Evolutionary conservation across 139 green algal genomes (phyloP), one percentile per base, ranked within the genome.

Genomic region (Diplosphaera chodatii): DNA sequence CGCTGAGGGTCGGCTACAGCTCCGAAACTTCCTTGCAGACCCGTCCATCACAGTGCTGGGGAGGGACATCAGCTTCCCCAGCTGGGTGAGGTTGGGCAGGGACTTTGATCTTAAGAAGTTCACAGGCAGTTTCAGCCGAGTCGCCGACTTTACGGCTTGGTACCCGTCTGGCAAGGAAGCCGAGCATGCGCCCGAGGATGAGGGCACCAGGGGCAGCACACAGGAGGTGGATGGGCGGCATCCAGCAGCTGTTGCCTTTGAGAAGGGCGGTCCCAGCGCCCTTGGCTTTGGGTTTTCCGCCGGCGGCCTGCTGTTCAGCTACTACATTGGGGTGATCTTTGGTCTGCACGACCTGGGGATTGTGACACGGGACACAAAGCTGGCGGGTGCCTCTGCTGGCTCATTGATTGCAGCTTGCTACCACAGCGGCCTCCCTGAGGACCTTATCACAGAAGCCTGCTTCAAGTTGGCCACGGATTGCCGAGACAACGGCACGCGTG

Each of bases 361-460:
- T 2, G 59, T 92, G 8, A 87, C 74, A 67, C 71, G 83, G 16
- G 27, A 74, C 22, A 80, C 77, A 25, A 80, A 78, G 55, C 30
- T 96, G 27, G 87, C 80, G 15, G 90, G 90, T 1, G 78, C 88
- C 5, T 89, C 78, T 8, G 90, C 90, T 8, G 90, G 90, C 18
- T 87, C 85, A 28, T 76, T 96, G 25, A 82, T 96, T 27, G 89
- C 91, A 30, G 90, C 82, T 0, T 88, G 82, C 72, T 56, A 87
- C 31, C 82, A 86, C 80, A 74, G 74, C 33, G 77, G 89, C 56
- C 63, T 92, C 78, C 23, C 68, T 6, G 32, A 77, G 63, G 66
- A 79, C 74, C 28, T 66, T 23, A 32, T 86, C n/a, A 77, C 18
- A 62, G 72, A 67, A 20, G 74, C 69, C 40, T 91, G 74, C 62